Conservation (phyloP, 1,139 yeast genomes). For the Candida gigantensis region DNA sequence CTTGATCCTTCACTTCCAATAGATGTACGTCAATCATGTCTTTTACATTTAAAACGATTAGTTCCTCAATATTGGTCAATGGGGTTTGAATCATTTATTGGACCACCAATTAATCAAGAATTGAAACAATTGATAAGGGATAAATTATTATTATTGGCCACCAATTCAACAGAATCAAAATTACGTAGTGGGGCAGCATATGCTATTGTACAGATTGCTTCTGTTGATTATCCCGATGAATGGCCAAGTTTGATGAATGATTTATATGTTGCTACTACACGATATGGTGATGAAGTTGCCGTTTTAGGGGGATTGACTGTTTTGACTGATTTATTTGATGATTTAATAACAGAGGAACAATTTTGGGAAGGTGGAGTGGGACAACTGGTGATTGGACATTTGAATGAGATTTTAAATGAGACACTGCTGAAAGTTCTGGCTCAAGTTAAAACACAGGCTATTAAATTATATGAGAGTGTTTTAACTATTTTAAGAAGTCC, state of each 20-base stretch:
- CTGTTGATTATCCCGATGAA: slow-evolving; percentile 91
- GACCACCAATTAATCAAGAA: slow-evolving; percentile 60
- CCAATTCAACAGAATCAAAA: slow-evolving; percentile 55
- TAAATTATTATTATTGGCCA: slow-evolving; percentile 53
- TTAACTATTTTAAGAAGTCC: slow-evolving; percentile 55
- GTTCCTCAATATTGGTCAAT: slow-evolving; percentile 84
- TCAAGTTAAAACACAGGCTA: slow-evolving; percentile 49
- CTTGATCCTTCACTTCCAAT: slow-evolving; percentile 22
- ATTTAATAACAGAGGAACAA: slow-evolving; percentile 80
- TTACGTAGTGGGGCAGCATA: slow-evolving; percentile 69
- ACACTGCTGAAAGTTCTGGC: slow-evolving; percentile 28
- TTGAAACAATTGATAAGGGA: slow-evolving; percentile 53
- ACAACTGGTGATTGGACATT: slow-evolving; percentile 47
- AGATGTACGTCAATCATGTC: slow-evolving; percentile 60
- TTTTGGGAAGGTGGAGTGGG: slow-evolving; percentile 79
- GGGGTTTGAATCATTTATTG: slow-evolving; percentile 75
- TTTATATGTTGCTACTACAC: slow-evolving; percentile 43
- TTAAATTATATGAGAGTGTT: slow-evolving; percentile 54
- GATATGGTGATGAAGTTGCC: slow-evolving; percentile 31
- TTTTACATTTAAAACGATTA: slow-evolving; percentile 67
- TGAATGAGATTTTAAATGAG: slow-evolving; percentile 41
- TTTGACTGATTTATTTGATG: slow-evolving; percentile 84
- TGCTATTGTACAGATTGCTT: slow-evolving; percentile 80
- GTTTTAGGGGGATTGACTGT: no score
- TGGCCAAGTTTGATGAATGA: slow-evolving; percentile 75